phyloP scores from a whole-genome alignment of 1,284 basidiomycete species.

The Bjerkandera adusta region DNA sequence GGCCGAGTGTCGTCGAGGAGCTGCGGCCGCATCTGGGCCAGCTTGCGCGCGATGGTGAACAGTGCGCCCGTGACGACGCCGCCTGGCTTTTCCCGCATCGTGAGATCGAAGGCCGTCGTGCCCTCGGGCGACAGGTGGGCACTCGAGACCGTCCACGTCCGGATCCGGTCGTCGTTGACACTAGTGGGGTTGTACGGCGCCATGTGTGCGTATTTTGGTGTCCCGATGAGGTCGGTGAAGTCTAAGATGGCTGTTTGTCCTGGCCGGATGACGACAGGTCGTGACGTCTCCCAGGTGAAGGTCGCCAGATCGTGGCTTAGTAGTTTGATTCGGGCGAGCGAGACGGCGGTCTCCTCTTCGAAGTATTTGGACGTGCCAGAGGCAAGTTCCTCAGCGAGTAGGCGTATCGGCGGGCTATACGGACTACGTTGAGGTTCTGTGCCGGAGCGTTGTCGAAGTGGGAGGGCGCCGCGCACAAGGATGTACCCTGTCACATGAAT shows the following conservation, averaged over 20 bases:
- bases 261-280: slow-evolving; percentile 38
- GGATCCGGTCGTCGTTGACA: slow-evolving; percentile 62
- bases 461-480: slow-evolving; percentile 53
- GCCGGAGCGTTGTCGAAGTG: slow-evolving; percentile 42
- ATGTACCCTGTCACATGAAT: slow-evolving; percentile 50
- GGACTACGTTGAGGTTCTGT: slow-evolving; percentile 40
- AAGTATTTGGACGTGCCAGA: slow-evolving; percentile 23
- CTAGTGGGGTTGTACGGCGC: slow-evolving; percentile 40
- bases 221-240: slow-evolving; percentile 48
- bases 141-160: slow-evolving; percentile 64
- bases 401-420: slow-evolving; percentile 58
- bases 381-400: slow-evolving; percentile 46
- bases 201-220: slow-evolving; percentile 49
- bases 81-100: slow-evolving; percentile 50
- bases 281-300: slow-evolving; percentile 47
- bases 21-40: slow-evolving; percentile 36
- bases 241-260: slow-evolving; percentile 58
- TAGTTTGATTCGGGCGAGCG: slow-evolving; percentile 38
- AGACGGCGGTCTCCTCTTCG: slow-evolving; percentile 30
- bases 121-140: slow-evolving; percentile 21
- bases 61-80: slow-evolving; percentile 52
- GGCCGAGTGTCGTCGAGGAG: slow-evolving; percentile 36
- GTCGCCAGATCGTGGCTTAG: slow-evolving; percentile 51
- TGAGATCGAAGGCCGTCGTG: slow-evolving; percentile 37
- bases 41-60: slow-evolving; percentile 44